Evolutionary conservation across 2,329 filamentous ascomycete species (phyloP).

Genomic region (Colletotrichum cordylinicola): DNA sequence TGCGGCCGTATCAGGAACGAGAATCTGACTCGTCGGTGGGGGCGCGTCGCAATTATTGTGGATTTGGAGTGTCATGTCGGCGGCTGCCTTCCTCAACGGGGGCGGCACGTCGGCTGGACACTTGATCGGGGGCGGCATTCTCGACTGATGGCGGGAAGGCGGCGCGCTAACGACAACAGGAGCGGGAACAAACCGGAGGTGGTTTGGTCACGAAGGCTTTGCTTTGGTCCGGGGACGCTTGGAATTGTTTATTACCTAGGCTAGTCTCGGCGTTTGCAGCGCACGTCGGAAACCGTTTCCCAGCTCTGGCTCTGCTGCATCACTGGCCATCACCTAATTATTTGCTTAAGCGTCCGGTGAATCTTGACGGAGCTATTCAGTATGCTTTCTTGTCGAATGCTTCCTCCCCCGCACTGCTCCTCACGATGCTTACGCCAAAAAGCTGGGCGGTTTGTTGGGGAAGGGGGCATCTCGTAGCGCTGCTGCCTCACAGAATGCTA

Average conservation of each 20-base stretch:
- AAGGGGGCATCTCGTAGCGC: background rate
- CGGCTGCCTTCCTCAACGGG: background rate
- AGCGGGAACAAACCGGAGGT: background rate
- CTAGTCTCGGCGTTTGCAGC: background rate
- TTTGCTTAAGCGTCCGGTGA: background rate
- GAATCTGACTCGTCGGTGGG: slow-evolving; percentile 6
- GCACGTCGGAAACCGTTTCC: background rate
- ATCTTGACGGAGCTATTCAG: background rate
- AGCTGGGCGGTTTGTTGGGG: background rate
- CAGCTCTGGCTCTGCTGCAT: background rate
- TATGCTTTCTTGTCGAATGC: background rate
- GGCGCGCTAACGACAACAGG: background rate
- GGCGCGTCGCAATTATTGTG: background rate
- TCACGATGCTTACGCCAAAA: background rate
- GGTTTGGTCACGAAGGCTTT: background rate
- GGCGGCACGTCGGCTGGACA: background rate
- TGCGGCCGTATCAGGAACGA: background rate
- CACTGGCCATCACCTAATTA: background rate
- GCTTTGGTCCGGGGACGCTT: background rate
- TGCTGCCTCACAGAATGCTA: background rate
- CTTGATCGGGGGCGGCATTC: background rate
- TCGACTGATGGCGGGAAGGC: background rate
- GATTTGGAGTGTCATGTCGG: background rate
- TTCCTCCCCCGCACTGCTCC: background rate
- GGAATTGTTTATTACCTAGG: background rate